Evolutionary conservation across 2,329 filamentous ascomycete species (phyloP).

Genomic region (Apiospora hydei): DNA sequence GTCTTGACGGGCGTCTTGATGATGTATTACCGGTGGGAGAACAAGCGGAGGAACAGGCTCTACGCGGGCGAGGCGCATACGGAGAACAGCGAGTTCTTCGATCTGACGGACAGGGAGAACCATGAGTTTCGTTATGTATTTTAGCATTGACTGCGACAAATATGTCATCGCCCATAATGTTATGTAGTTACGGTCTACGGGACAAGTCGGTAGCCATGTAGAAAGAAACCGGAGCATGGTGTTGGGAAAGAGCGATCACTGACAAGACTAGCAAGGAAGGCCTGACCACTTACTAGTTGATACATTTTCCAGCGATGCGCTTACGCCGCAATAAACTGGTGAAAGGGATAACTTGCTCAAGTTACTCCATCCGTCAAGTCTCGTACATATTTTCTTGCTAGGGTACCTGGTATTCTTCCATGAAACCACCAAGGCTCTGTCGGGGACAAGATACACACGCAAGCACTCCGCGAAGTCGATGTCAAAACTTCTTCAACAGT

Average conservation of each 20-base stretch:
- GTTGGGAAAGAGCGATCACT: too few species aligned
- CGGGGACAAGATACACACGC: neutral
- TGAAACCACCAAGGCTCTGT: neutral
- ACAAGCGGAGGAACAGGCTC: conserved; percentile 24
- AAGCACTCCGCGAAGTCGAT: neutral
- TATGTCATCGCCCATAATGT: neutral
- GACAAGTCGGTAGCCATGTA: neutral
- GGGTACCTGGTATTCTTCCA: neutral
- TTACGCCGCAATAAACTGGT: neutral
- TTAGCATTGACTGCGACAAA: neutral
- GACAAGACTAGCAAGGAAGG: too few species aligned
- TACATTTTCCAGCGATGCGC: neutral
- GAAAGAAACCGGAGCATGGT: neutral
- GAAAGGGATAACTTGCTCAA: neutral
- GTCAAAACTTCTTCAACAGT: neutral
- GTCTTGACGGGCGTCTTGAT: conserved; percentile 32
- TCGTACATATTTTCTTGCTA: neutral
- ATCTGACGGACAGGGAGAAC: conserved; percentile 29
- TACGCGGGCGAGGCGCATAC: conserved; percentile 25
- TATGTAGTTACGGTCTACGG: neutral
- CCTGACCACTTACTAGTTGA: too few species aligned
- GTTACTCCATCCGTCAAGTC: neutral
- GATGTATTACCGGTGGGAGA: conserved; percentile 34
- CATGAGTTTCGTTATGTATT: conserved; percentile 30
- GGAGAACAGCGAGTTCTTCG: conserved; percentile 24